Percentiles rank a stretch among this genome's conserved stretches.
Evolutionary conservation across 2,329 filamentous ascomycete species (phyloP).

Genomic region (Dactylellina drechsleri): DNA sequence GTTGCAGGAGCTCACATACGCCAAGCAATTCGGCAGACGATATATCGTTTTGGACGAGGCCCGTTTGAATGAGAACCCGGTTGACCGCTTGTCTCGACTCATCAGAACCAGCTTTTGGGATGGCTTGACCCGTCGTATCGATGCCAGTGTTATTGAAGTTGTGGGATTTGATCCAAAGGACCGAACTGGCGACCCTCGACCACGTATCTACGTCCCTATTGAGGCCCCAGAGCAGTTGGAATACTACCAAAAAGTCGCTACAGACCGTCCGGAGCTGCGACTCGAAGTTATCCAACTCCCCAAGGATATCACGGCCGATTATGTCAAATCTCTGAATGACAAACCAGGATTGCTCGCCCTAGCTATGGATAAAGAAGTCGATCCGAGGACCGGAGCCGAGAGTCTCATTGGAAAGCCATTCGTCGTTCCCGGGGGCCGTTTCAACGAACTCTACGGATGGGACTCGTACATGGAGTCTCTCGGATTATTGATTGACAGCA

Average conservation of each 20-base stretch:
- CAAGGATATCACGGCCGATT: conserved; percentile 79
- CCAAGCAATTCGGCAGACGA: conserved; percentile 87
- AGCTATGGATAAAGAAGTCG: conserved; percentile 80
- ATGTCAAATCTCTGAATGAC: conserved; percentile 74
- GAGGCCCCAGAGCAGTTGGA: conserved; percentile 87
- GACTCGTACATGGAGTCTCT: conserved; percentile 99
- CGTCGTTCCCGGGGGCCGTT: conserved; percentile 94
- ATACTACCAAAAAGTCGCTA: conserved; percentile 85
- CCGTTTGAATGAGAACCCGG: conserved; percentile 92
- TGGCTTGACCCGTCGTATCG: conserved; percentile 86
- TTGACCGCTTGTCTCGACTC: conserved; percentile 83
- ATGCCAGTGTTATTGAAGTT: conserved; percentile 84
- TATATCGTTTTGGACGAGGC: conserved; percentile 91
- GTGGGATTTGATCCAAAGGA: conserved; percentile 93
- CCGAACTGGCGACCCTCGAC: conserved; percentile 88
- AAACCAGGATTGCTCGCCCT: conserved; percentile 90
- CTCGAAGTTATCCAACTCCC: conserved; percentile 85
- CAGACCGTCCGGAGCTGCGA: conserved; percentile 81
- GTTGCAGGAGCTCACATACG: conserved; percentile 90
- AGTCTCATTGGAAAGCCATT: conserved; percentile 85
- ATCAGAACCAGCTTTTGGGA: conserved; percentile 95
- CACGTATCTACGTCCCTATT: conserved; percentile 87
- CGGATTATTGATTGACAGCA: conserved; percentile 83
- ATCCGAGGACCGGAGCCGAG: conserved; percentile 75
- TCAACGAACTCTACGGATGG: conserved; percentile 99